Percentiles rank a stretch among this genome's conserved stretches.
Conservation (phyloP, 2,329 filamentous ascomycete genomes). For the Rosellinia necatrix region DNA sequence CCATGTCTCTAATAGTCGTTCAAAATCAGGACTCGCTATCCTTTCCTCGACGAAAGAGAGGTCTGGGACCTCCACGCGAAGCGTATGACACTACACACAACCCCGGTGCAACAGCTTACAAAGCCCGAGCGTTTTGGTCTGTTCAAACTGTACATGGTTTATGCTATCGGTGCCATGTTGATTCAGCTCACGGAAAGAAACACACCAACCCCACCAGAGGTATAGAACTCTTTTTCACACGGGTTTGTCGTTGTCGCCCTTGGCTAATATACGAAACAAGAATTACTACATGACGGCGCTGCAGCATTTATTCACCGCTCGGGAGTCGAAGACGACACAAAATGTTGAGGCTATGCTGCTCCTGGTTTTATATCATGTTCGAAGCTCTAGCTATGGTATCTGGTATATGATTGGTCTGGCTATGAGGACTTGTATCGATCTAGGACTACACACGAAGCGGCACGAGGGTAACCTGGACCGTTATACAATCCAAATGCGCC, state of each 20-base stretch:
- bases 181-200: conserved; percentile 53
- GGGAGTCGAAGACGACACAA: conserved; percentile 53
- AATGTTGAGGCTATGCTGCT: conserved; percentile 59
- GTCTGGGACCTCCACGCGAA: conserved; percentile 50
- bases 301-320: conserved; percentile 52
- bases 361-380: conserved; percentile 55
- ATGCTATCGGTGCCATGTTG: conserved; percentile 55
- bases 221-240: conserved; percentile 28
- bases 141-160: conserved; percentile 57
- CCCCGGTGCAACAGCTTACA: conserved; percentile 43
- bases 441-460: conserved; percentile 54
- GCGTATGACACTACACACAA: conserved; percentile 44
- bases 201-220: conserved; percentile 46
- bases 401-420: conserved; percentile 61
- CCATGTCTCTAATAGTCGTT: conserved; percentile 7
- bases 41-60: conserved; percentile 52
- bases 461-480: conserved; percentile 48
- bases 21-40: conserved; percentile 46
- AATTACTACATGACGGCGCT: conserved; percentile 55
- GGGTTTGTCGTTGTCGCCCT: conserved; percentile 1
- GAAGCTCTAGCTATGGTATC: conserved; percentile 55
- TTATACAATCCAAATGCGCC: conserved; percentile 49
- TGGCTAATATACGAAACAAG: conserved; percentile 37
- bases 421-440: conserved; percentile 57
- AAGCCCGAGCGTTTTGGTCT: conserved; percentile 47